A percentile compares a stretch with the other conserved stretches of the same genome.
phyloP scores from a whole-genome alignment of 176 grass and related monocot species.

The Oryza nivara region DNA sequence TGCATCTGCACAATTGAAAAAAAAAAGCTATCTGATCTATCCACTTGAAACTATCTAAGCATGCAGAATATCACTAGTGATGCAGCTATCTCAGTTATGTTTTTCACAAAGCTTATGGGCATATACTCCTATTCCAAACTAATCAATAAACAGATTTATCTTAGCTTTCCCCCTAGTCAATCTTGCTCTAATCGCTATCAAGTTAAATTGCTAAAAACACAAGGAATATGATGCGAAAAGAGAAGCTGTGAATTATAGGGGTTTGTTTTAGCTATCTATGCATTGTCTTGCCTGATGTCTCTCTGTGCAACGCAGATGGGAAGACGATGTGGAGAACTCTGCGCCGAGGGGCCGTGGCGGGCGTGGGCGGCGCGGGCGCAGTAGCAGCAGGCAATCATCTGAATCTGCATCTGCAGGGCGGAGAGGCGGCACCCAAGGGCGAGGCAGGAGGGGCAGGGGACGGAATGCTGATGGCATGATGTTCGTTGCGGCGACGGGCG shows the following conservation, averaged over 20 bases:
- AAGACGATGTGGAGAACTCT: slow-evolving; percentile 67
- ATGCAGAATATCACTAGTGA: not conserved
- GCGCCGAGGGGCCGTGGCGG: slow-evolving; percentile 37
- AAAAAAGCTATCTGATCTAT: not conserved
- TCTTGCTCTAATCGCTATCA: not conserved
- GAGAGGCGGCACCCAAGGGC: slow-evolving; percentile 44
- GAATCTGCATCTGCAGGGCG: slow-evolving; percentile 52
- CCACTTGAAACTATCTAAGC: not conserved
- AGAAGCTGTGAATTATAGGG: not conserved
- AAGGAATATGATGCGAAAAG: not conserved
- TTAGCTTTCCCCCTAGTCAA: not conserved
- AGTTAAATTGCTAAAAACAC: not conserved
- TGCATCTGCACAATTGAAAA: not conserved
- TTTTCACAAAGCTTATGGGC: not conserved
- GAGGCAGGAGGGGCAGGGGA: slow-evolving; percentile 50
- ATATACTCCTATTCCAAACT: not conserved
- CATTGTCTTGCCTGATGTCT: not conserved
- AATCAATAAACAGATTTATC: not conserved
- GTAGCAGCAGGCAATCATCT: slow-evolving; percentile 50
- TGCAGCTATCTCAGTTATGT: not conserved
- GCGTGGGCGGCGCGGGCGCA: slow-evolving; percentile 2
- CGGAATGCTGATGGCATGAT: slow-evolving; percentile 39
- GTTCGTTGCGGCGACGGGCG: slow-evolving; percentile 88
- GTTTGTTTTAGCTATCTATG: not conserved
- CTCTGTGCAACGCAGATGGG: slow-evolving; percentile 64